Percentiles rank a stretch among this genome's conserved stretches.
Evolutionary conservation across 495 filamentous ascomycete genomes (phyloP).

Genomic region (Lepraria neglecta): DNA sequence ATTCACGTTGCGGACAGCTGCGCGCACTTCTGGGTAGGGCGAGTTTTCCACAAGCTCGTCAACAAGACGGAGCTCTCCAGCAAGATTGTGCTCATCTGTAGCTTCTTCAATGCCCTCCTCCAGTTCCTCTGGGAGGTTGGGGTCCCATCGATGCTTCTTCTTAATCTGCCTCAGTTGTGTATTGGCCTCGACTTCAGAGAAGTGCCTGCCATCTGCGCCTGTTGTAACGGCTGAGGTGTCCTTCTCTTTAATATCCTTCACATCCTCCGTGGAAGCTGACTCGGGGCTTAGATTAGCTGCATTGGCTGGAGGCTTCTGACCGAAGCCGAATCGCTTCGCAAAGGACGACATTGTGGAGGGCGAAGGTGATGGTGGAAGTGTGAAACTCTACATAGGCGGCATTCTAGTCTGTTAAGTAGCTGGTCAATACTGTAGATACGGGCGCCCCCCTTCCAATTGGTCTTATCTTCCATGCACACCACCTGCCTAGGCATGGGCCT

Average conservation of each 20-base stretch:
- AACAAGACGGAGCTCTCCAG: constrained; percentile 49
- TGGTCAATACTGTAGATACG: too few species aligned
- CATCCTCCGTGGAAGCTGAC: constrained; percentile 11
- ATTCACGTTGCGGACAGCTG: constrained; percentile 44
- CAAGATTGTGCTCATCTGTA: constrained; percentile 48
- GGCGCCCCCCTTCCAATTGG: too few species aligned
- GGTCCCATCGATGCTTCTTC: constrained; percentile 60
- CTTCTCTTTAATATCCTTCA: constrained; percentile 8
- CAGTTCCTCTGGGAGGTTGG: constrained; percentile 59
- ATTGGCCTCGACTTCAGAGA: constrained; percentile 27
- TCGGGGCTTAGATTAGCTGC: neutral
- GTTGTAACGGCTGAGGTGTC: constrained; percentile 3
- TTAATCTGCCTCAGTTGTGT: constrained; percentile 43
- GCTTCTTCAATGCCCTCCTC: constrained; percentile 55
- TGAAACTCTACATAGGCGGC: neutral
- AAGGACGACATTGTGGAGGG: constrained; percentile 11
- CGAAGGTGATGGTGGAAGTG: too few species aligned
- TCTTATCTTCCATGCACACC: constrained; percentile 5
- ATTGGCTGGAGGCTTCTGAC: neutral
- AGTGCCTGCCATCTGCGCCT: neutral
- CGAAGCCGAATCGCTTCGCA: constrained; percentile 14
- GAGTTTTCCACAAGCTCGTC: constrained; percentile 59
- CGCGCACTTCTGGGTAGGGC: constrained; percentile 63
- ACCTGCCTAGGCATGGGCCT: neutral
- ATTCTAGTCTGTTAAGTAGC: neutral